Conservation (phyloP, 208 protist species). For the Trichomonas vaginalis region DNA sequence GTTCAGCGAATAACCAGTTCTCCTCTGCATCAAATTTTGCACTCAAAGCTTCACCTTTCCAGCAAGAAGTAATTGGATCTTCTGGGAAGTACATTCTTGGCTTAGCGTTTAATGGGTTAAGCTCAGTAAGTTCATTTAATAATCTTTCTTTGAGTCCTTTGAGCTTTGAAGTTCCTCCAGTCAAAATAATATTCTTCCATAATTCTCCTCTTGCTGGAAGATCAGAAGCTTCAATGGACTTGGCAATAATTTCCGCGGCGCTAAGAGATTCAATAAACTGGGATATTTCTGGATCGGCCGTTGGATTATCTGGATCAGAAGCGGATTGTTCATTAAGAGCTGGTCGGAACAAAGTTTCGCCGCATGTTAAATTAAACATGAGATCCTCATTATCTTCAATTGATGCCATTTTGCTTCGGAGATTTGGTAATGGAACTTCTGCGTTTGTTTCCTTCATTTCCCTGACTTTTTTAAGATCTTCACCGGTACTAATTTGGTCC, state of each 20-base stretch:
- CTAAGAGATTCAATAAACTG: not conserved
- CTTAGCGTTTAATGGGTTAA: not conserved
- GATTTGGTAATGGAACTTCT: not conserved
- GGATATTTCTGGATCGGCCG: not conserved
- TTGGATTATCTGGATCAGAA: not conserved
- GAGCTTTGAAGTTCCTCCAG: not conserved
- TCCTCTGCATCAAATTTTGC: not conserved
- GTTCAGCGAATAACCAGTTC: not conserved
- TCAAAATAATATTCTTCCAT: slow-evolving; percentile 6
- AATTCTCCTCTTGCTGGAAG: not conserved
- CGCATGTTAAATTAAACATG: not conserved
- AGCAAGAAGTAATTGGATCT: not conserved
- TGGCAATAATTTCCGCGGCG: not conserved
- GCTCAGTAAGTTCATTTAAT: not conserved
- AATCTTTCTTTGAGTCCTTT: not conserved
- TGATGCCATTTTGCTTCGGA: not conserved
- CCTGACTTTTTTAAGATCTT: not conserved
- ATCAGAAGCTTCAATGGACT: not conserved
- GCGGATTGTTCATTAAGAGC: not conserved
- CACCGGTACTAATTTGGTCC: not conserved
- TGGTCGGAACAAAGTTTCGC: not conserved
- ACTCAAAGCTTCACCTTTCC: not conserved
- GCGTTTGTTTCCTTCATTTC: not conserved
- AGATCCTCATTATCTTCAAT: not conserved
- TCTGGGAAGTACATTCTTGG: not conserved